Base-by-base conservation (phyloP, 1,284 basidiomycete species). In the Pyrrhoderma lamaoense region DNA sequence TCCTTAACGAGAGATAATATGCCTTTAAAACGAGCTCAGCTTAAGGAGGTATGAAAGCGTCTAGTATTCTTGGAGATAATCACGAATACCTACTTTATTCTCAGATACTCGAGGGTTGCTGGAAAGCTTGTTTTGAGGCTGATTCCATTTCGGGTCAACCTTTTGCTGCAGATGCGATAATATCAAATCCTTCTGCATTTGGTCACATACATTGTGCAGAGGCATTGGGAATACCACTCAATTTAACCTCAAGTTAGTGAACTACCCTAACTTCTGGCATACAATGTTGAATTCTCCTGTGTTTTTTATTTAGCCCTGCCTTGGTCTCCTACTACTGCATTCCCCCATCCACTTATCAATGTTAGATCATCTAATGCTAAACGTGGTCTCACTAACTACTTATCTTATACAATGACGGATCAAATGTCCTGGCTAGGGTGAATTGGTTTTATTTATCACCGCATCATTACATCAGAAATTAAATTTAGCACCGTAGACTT, bases 191-290 rank as follows among this genome's bases (percentile, higher is more conserved):
- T 8, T 79, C 80, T 2, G 71, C 76, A 1, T 82, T 83, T 58
- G 80, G 76, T 0, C 79, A 82, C 64, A 65, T 82, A 4, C 80
- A 82, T 57, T 75, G 80, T 45, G 80, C 81, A 0, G 80, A 85
- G 59, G 79, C 79, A 3, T 62, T 83, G 3, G 80, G 80, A 1
- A 69, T 84, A 36, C 81, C 81, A 0, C 62, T 82, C 8, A 66
- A 76, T 34, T 63, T 82, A 57, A 75, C 72, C 34, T 80, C 79
- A 60, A 83, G 79, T 79, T 52, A 58, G 77, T 65, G 45, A 35
- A 16, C 2, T 13, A 34, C 21, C 21, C 21, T 45, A 49, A 45
- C 19, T 45, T 46, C 23, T 52, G 16, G 27, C 47, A 45, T n/a
- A 14, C 23, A 36, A 40, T 18, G 43, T 43, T 18, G 42, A 22